Conservation (phyloP, 2,329 filamentous ascomycete species). For the Fusarium aywerte region DNA sequence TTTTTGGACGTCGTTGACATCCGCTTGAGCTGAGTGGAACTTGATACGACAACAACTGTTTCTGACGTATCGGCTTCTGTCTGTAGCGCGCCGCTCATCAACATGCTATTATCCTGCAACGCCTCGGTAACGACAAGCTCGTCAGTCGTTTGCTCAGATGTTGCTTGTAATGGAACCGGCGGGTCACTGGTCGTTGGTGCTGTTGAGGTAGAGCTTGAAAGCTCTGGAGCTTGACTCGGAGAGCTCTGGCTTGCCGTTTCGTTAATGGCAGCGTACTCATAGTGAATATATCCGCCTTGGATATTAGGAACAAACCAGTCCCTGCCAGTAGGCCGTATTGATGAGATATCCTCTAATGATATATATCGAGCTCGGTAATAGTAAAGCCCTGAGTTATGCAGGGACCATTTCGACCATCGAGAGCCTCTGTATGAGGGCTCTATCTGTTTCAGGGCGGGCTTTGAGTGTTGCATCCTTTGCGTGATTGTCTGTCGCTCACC, state of each 20-base stretch:
- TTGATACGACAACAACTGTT: slow-evolving; percentile 18
- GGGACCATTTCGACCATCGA: slow-evolving; percentile 37
- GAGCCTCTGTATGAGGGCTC: not conserved
- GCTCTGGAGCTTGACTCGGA: slow-evolving; percentile 2
- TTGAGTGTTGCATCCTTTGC: slow-evolving; percentile 10
- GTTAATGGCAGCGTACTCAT: slow-evolving; percentile 36
- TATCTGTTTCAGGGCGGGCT: slow-evolving; percentile 7
- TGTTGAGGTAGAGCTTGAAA: slow-evolving; percentile 26
- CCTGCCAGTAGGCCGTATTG: slow-evolving; percentile 28
- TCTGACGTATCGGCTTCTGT: not conserved
- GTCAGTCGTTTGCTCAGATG: not conserved
- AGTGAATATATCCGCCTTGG: slow-evolving; percentile 39
- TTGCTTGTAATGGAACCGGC: not conserved
- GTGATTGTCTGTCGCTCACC: slow-evolving; percentile 4
- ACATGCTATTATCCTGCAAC: not conserved
- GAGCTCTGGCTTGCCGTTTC: not conserved
- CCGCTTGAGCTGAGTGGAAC: slow-evolving; percentile 1
- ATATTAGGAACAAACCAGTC: slow-evolving; percentile 37
- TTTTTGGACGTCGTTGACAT: slow-evolving; percentile 27
- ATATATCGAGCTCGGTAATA: slow-evolving; percentile 43
- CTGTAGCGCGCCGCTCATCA: slow-evolving; percentile 35
- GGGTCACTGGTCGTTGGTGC: slow-evolving; percentile 9
- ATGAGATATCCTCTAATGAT: slow-evolving; percentile 26
- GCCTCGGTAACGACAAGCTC: slow-evolving; percentile 15
- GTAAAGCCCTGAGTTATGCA: slow-evolving; percentile 23